These are phyloP conservation scores for Mycogone perniciosa DNA, from an alignment of 2,329 filamentous ascomycete genomes.

Conservation along the genomic window DNA sequence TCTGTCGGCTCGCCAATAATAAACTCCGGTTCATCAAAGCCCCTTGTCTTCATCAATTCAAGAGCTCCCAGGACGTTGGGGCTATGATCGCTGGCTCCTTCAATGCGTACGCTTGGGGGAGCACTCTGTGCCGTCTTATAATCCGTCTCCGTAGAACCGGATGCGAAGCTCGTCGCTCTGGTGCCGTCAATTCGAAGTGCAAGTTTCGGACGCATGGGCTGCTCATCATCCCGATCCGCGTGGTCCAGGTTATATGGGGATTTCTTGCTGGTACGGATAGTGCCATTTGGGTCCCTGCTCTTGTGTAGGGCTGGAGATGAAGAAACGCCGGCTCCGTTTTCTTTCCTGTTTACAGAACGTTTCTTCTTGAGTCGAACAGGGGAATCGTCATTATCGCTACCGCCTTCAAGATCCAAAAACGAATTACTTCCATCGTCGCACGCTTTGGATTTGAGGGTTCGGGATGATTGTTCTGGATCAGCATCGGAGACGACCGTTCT, in stretches of 20 bases:
- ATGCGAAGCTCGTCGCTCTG: slow-evolving; percentile 28
- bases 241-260: slow-evolving; percentile 19
- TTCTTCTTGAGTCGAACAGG: slow-evolving; percentile 14
- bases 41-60: slow-evolving; percentile 31
- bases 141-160: slow-evolving; percentile 32
- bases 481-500: slow-evolving; percentile 53
- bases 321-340: slow-evolving; percentile 7
- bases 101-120: slow-evolving; percentile 40
- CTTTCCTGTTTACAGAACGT: slow-evolving; percentile 12
- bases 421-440: slow-evolving; percentile 37
- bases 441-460: slow-evolving; percentile 23
- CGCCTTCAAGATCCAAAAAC: slow-evolving; percentile 44
- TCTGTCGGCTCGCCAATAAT: slow-evolving; percentile 54
- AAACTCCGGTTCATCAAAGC: slow-evolving; percentile 53
- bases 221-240: slow-evolving; percentile 29
- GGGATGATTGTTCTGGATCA: slow-evolving; percentile 28
- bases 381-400: slow-evolving; percentile 41
- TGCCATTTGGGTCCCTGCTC: slow-evolving; percentile 22
- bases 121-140: slow-evolving; percentile 38
- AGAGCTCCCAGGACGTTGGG: slow-evolving; percentile 29
- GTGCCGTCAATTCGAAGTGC: slow-evolving; percentile 38
- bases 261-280: slow-evolving; percentile 23
- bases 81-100: slow-evolving; percentile 33
- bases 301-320: not conserved
- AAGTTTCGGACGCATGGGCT: slow-evolving; percentile 26